A percentile compares a stretch with the other conserved stretches of the same genome.
Evolutionary conservation across 257 asterid species (phyloP).

Genomic region (Salvia rosmarinus): DNA sequence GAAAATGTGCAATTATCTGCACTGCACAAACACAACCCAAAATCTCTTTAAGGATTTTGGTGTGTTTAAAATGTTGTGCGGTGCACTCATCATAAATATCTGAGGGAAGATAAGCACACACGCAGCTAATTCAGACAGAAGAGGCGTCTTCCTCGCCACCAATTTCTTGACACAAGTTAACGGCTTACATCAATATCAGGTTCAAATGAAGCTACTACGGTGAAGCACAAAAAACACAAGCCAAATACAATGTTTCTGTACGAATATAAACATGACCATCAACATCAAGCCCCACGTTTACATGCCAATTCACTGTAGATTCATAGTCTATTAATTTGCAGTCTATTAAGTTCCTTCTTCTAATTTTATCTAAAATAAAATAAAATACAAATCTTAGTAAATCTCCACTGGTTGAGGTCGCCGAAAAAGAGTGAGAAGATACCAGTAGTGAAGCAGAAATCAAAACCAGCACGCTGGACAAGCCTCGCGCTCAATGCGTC

Average conservation of each 20-base stretch:
- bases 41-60: background rate
- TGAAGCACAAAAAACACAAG: background rate
- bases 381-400: background rate
- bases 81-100: background rate
- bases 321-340: background rate
- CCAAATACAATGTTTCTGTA: background rate
- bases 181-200: background rate
- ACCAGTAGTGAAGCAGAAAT: slow-evolving; percentile 92
- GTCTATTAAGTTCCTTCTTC: background rate
- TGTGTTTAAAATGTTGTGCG: background rate
- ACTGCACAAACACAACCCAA: background rate
- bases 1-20: background rate
- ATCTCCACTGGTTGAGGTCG: background rate
- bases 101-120: background rate
- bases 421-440: background rate
- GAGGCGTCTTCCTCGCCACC: background rate
- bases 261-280: background rate
- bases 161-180: background rate
- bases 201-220: slow-evolving; percentile 2
- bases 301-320: background rate
- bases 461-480: slow-evolving; percentile 83
- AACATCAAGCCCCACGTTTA: background rate
- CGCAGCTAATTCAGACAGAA: background rate
- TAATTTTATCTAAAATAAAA: background rate
- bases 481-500: slow-evolving; percentile 93